A percentile compares a stretch with the other conserved stretches of the same genome.
Evolutionary conservation across 1,139 yeast genomes (phyloP).

Genomic region (Candida buenavistaensis): DNA sequence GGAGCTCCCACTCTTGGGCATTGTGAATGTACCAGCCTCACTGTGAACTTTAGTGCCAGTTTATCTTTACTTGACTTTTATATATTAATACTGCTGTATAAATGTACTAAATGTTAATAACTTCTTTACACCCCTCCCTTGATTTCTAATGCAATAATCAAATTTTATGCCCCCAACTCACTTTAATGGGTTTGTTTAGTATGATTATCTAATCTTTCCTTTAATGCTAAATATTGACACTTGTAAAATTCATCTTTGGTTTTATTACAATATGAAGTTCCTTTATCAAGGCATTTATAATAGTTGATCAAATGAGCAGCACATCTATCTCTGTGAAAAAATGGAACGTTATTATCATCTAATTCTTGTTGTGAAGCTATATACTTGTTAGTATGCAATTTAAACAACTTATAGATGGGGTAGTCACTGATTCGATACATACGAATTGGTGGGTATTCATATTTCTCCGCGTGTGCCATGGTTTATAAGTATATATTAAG

Average conservation of each 20-base stretch:
- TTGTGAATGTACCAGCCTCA: too few species aligned
- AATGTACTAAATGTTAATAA: neutral
- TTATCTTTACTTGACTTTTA: neutral
- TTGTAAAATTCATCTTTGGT: constrained; percentile 50
- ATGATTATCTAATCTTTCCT: constrained; percentile 41
- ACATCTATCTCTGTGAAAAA: constrained; percentile 48
- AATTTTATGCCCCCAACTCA: too few species aligned
- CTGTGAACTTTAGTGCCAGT: neutral
- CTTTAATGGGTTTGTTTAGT: constrained; percentile 15
- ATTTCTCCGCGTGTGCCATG: constrained; percentile 15
- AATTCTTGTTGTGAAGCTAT: constrained; percentile 36
- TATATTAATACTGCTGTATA: too few species aligned
- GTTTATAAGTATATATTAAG: neutral
- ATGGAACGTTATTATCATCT: constrained; percentile 47
- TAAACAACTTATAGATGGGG: too few species aligned
- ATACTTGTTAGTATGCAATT: neutral
- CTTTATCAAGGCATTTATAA: constrained; percentile 49
- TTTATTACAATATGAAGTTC: constrained; percentile 41
- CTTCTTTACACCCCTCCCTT: too few species aligned
- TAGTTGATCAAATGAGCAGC: constrained; percentile 47
- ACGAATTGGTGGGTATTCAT: constrained; percentile 30
- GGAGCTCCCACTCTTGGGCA: too few species aligned
- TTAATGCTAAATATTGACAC: constrained; percentile 47
- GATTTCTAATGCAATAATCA: too few species aligned
- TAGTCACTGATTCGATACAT: constrained; percentile 16